phyloP scores from a whole-genome alignment of 441 rosid genomes.

The Adansonia grandidieri region DNA sequence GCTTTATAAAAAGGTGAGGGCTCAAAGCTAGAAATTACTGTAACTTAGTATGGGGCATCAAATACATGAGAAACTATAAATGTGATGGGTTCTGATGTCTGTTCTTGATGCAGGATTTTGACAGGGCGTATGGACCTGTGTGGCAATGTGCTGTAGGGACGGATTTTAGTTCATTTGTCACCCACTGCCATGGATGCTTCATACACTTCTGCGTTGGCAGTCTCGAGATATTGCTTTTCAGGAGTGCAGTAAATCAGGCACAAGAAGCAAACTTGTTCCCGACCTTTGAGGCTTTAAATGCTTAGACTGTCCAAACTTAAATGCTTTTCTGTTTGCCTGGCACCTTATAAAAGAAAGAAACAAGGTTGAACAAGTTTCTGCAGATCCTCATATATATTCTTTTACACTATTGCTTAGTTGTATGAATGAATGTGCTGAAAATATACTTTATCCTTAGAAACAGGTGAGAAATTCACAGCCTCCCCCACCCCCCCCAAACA shows the following conservation, averaged over 20 bases:
- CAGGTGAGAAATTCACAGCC: not conserved
- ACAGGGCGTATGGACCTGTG: slow-evolving; percentile 36
- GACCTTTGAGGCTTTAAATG: slow-evolving; percentile 26
- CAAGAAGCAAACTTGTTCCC: slow-evolving; percentile 32
- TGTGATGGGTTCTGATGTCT: slow-evolving; percentile 15
- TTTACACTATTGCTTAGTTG: slow-evolving; percentile 19
- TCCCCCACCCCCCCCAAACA: not conserved
- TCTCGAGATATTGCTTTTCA: slow-evolving; percentile 43
- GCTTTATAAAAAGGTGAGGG: slow-evolving; percentile 42
- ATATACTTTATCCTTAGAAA: not conserved
- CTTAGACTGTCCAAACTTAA: not conserved
- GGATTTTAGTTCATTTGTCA: slow-evolving; percentile 48
- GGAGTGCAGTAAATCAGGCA: slow-evolving; percentile 34
- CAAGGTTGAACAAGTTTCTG: slow-evolving; percentile 20
- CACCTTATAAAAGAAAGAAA: slow-evolving; percentile 27
- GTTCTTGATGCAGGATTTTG: slow-evolving; percentile 41
- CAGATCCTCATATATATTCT: not conserved
- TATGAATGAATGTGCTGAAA: slow-evolving; percentile 20
- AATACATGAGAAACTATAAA: not conserved
- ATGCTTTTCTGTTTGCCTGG: slow-evolving; percentile 28
- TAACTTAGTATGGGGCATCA: not conserved
- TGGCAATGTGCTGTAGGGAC: slow-evolving; percentile 53
- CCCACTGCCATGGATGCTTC: slow-evolving; percentile 53
- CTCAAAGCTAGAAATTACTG: not conserved
- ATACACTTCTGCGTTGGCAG: slow-evolving; percentile 44